Evolutionary conservation across 163 green algal genomes (phyloP).

Genomic region (Chlorella variabilis): DNA sequence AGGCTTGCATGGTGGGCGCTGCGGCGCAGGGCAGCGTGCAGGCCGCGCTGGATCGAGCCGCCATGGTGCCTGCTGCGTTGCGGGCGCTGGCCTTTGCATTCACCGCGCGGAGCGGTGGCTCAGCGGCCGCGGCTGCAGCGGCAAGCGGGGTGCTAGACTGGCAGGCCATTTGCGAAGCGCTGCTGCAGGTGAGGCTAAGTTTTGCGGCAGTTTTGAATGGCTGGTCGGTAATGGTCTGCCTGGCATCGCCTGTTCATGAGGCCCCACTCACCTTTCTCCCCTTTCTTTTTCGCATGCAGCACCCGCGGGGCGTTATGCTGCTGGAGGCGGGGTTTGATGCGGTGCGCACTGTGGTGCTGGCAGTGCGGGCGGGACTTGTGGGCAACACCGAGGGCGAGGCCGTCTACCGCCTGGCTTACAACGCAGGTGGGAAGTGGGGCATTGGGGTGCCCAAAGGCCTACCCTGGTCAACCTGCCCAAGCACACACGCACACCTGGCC

Average conservation of each 20-base stretch:
- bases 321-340: constrained; percentile 53
- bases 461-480: no score
- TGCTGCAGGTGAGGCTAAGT: constrained; percentile 18
- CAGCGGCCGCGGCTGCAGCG: not conserved
- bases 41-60: constrained; percentile 37
- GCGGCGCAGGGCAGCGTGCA: not conserved
- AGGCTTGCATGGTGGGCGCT: not conserved
- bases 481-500: not conserved
- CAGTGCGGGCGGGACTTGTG: constrained; percentile 34
- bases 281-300: not conserved
- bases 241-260: no score
- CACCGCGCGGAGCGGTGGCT: constrained; percentile 2
- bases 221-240: no score
- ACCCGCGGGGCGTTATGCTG: constrained; percentile 37
- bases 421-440: constrained; percentile 4
- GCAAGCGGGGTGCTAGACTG: constrained; percentile 17
- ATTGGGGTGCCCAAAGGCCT: no score
- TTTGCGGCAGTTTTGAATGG: no score
- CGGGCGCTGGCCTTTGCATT: constrained; percentile 33
- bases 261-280: not conserved
- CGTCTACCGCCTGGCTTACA: constrained; percentile 43
- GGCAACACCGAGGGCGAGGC: not conserved
- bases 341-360: constrained; percentile 34
- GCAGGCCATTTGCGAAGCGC: constrained; percentile 14
- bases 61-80: constrained; percentile 47